These are phyloP conservation scores for Podila verticillata DNA, from an alignment of 192 early-diverging fungal genomes.

Conservation along the genomic window DNA sequence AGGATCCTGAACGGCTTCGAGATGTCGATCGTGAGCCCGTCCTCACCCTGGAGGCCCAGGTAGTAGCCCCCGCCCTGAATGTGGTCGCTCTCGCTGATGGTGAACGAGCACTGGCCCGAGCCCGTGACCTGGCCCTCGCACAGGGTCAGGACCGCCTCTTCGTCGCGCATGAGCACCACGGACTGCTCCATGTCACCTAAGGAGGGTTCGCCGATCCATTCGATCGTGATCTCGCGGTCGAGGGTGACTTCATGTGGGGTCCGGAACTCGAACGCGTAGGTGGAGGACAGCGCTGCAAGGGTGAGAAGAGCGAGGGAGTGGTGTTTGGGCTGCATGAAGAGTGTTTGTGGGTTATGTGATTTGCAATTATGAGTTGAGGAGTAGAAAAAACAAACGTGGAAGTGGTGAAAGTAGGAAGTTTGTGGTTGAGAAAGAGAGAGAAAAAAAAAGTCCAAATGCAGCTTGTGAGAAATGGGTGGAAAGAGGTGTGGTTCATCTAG, in stretches of 20 bases:
- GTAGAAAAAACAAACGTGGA: too few relatives aligned
- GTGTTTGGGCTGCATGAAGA: neutral
- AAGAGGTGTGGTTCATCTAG: neutral
- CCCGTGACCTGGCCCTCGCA: conserved; percentile 22
- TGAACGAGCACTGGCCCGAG: conserved; percentile 34
- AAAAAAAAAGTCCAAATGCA: neutral
- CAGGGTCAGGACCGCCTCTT: conserved; percentile 4
- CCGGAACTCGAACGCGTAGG: neutral
- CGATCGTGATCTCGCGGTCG: conserved; percentile 16
- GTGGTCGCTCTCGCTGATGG: conserved; percentile 5
- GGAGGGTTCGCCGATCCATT: conserved; percentile 29
- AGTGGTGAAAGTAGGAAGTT: neutral
- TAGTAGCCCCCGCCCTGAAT: conserved; percentile 7
- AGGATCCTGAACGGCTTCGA: conserved; percentile 2
- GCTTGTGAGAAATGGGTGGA: neutral
- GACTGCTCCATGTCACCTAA: conserved; percentile 17
- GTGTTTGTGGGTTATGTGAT: neutral
- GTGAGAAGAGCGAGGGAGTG: neutral
- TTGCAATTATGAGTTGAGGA: neutral
- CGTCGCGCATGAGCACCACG: conserved; percentile 22
- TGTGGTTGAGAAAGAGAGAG: neutral
- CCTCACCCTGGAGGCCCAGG: conserved; percentile 6
- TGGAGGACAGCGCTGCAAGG: neutral
- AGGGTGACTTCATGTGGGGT: conserved; percentile 7
- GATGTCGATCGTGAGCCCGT: conserved; percentile 16